Percentiles rank a stretch among this genome's conserved stretches.
These are phyloP conservation scores for Hymenochaete sp. DNA, from an alignment of 1,284 basidiomycete species.

Conservation along the genomic window DNA sequence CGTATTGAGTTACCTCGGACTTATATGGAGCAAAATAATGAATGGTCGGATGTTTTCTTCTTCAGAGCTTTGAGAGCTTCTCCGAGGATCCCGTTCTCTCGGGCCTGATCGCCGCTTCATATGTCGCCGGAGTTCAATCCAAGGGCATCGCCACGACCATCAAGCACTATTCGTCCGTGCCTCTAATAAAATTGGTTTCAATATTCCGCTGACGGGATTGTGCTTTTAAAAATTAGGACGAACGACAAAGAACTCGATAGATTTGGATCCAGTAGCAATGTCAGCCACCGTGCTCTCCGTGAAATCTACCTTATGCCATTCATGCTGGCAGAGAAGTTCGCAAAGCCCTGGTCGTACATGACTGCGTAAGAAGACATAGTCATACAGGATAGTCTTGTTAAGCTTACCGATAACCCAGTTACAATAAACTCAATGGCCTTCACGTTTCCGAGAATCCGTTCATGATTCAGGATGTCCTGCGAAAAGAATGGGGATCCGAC, in stretches of 20 bases:
- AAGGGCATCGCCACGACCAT: constrained; percentile 64
- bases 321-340: constrained; percentile 70
- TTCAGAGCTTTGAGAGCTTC: constrained; percentile 66
- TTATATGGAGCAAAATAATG: too few relatives aligned
- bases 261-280: constrained; percentile 50
- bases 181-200: constrained; percentile 5
- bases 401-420: constrained; percentile 23
- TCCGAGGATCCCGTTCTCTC: constrained; percentile 74
- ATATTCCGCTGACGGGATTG: constrained; percentile 7
- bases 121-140: constrained; percentile 65
- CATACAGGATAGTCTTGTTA: background rate
- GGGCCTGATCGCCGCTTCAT: constrained; percentile 62
- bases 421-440: constrained; percentile 44
- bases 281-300: constrained; percentile 61
- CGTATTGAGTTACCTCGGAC: constrained; percentile 19
- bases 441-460: constrained; percentile 62
- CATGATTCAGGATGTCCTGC: constrained; percentile 56
- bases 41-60: too few relatives aligned
- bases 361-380: constrained; percentile 44
- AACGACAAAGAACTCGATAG: constrained; percentile 72
- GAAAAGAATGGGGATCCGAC: constrained; percentile 70
- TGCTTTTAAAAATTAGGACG: constrained; percentile 24
- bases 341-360: constrained; percentile 65
- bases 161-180: constrained; percentile 61
- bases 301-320: constrained; percentile 81